Evolutionary conservation across 768 basidiomycete genomes (phyloP).

Genomic region (Roridomyces roridus): DNA sequence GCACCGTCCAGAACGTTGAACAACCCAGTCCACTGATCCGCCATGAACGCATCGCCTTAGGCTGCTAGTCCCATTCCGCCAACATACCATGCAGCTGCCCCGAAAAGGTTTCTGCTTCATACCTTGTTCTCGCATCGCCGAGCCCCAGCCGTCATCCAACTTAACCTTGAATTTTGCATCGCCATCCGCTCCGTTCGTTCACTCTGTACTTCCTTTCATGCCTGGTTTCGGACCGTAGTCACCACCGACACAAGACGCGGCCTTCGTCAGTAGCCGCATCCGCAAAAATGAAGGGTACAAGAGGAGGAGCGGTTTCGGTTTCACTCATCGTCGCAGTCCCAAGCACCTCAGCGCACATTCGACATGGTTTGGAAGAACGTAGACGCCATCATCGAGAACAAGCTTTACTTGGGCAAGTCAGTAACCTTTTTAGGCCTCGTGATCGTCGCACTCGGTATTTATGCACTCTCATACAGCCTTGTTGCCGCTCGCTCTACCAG

Average conservation of each 20-base stretch:
- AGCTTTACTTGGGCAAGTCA: slow-evolving; percentile 78
- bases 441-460: slow-evolving; percentile 26
- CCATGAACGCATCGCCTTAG: slow-evolving; percentile 17
- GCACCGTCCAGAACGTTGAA: slow-evolving; percentile 9
- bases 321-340: slow-evolving; percentile 16
- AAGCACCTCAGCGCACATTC: slow-evolving; percentile 25
- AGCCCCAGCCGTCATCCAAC: background rate
- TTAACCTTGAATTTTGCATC: slow-evolving; percentile 14
- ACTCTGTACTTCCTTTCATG: background rate
- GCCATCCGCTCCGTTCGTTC: slow-evolving; percentile 22
- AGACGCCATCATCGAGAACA: slow-evolving; percentile 67
- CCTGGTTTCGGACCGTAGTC: slow-evolving; percentile 14
- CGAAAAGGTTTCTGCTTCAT: background rate
- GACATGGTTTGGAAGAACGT: slow-evolving; percentile 71
- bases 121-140: slow-evolving; percentile 23
- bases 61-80: background rate
- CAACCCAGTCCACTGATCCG: slow-evolving; percentile 2
- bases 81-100: slow-evolving; percentile 1
- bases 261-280: slow-evolving; percentile 1
- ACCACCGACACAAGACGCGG: slow-evolving; percentile 22
- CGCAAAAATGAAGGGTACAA: slow-evolving; percentile 29
- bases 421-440: slow-evolving; percentile 38
- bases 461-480: slow-evolving; percentile 49
- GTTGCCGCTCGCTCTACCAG: slow-evolving; percentile 74
- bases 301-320: slow-evolving; percentile 18